phyloP scores from a whole-genome alignment of 139 green algal genomes.

The Penium margaritaceum region DNA sequence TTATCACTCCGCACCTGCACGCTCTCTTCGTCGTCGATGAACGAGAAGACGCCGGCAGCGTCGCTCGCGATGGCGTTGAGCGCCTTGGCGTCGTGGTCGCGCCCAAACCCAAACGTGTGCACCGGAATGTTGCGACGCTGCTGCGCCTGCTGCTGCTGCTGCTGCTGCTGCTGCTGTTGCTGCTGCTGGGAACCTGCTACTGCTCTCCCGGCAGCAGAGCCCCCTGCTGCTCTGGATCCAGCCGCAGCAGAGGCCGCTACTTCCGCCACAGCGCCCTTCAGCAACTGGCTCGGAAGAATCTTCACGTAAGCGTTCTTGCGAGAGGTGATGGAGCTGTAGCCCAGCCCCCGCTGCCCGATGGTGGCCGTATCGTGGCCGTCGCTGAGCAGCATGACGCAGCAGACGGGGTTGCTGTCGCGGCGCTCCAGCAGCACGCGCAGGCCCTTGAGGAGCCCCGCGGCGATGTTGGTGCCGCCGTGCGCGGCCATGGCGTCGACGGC shows the following conservation, averaged over 20 bases:
- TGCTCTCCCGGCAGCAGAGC: too few species aligned
- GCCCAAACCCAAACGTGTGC: constrained; percentile 36
- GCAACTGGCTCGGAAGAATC: too few species aligned
- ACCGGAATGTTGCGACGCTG: too few species aligned
- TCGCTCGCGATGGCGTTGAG: constrained; percentile 10
- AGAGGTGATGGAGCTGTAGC: too few species aligned
- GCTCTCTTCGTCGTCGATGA: constrained; percentile 4
- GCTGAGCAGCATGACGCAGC: constrained; percentile 12
- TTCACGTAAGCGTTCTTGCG: too few species aligned
- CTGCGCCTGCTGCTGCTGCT: too few species aligned
- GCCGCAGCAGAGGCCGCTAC: constrained; percentile 14
- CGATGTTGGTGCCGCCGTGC: constrained; percentile 18
- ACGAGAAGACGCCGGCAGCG: constrained; percentile 23
- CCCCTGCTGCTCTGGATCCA: too few species aligned
- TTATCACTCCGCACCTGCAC: not conserved
- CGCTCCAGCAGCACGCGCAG: constrained; percentile 19
- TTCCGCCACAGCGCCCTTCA: too few species aligned
- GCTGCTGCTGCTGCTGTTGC: too few species aligned
- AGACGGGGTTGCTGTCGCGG: constrained; percentile 6
- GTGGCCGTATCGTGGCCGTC: constrained; percentile 25
- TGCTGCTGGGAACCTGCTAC: too few species aligned
- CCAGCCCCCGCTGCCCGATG: constrained; percentile 1
- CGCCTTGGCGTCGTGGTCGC: constrained; percentile 23
- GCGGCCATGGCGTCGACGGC: constrained; percentile 3
- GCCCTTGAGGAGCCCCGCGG: constrained; percentile 2